These are phyloP conservation scores for Argentina anserina DNA, from an alignment of 306 rosid genomes.

Conservation along the genomic window DNA sequence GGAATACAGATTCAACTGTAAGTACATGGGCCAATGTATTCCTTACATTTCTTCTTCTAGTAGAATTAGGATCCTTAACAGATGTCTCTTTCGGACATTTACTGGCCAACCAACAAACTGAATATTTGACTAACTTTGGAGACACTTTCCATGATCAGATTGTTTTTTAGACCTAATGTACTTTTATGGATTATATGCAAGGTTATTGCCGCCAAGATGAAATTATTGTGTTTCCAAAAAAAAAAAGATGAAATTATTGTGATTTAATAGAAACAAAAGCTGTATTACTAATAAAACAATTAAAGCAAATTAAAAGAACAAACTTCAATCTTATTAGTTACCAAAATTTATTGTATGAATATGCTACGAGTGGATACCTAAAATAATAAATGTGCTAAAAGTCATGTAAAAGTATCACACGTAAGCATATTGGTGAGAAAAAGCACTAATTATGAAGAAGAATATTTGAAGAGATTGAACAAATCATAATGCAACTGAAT, in stretches of 20 bases:
- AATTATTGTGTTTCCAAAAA: neutral
- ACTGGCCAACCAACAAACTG: neutral
- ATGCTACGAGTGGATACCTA: neutral
- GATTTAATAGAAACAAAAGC: neutral
- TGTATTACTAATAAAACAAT: neutral
- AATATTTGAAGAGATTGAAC: neutral
- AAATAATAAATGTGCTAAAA: neutral
- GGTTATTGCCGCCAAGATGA: neutral
- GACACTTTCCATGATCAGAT: neutral
- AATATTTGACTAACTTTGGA: neutral
- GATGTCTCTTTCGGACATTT: neutral
- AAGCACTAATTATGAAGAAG: neutral
- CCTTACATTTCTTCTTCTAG: neutral
- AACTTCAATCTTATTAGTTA: neutral
- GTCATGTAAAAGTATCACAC: neutral
- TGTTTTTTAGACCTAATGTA: neutral
- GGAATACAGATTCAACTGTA: constrained; percentile 25
- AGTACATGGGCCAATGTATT: constrained; percentile 15
- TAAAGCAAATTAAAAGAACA: neutral
- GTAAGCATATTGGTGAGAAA: neutral
- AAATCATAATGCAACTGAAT: neutral
- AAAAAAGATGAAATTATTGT: neutral
- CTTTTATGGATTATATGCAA: neutral
- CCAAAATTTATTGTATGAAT: neutral
- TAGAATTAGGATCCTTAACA: neutral